Evolutionary conservation across 129 eudicot genomes (phyloP).

Genomic region (Rutidosis leptorrhynchoides): DNA sequence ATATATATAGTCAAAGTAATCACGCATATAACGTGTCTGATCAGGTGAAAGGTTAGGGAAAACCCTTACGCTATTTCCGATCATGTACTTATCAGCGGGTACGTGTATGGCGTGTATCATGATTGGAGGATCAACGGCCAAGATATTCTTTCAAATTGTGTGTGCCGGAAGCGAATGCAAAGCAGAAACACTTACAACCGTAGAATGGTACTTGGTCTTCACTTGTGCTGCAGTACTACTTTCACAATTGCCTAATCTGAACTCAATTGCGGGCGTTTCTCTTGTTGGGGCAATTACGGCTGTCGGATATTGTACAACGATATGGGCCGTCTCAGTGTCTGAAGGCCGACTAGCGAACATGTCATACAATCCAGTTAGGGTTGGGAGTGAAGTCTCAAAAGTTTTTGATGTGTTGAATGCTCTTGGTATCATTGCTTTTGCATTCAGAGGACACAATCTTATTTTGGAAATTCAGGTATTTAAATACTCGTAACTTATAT

Average conservation of each 20-base stretch:
- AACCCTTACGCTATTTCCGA: neutral
- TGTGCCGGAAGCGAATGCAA: neutral
- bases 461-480: constrained; percentile 9
- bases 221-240: constrained; percentile 2
- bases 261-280: constrained; percentile 1
- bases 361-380: constrained; percentile 2
- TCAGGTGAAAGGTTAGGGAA: constrained; percentile 13
- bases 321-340: neutral
- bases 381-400: neutral
- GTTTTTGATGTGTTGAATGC: constrained; percentile 5
- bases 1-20: no score
- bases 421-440: constrained; percentile 10
- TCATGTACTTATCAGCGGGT: constrained; percentile 2
- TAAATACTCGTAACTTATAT: neutral
- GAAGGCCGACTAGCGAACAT: neutral
- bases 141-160: neutral
- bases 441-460: constrained; percentile 14
- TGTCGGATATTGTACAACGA: neutral
- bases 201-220: constrained; percentile 13
- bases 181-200: neutral
- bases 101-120: neutral
- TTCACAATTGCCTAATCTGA: constrained; percentile 8
- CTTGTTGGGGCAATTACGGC: constrained; percentile 7
- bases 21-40: no score
- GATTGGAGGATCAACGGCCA: constrained; percentile 1